Percentiles rank a stretch among this genome's conserved stretches.
These are phyloP conservation scores for Uncinocarpus reesii DNA, from an alignment of 2,329 filamentous ascomycete genomes.

Conservation along the genomic window DNA sequence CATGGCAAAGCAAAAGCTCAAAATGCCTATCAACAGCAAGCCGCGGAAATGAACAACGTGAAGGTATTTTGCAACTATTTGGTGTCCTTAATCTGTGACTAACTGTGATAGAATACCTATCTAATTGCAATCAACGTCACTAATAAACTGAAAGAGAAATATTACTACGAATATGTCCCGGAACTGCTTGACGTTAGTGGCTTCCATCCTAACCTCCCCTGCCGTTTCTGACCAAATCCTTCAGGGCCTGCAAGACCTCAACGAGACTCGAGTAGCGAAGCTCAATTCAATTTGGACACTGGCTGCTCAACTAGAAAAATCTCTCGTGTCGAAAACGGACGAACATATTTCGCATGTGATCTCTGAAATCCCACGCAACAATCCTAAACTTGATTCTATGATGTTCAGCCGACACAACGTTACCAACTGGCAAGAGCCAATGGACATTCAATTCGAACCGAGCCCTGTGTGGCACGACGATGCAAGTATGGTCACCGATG, in stretches of 20 bases:
- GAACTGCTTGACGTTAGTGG: conserved; percentile 71
- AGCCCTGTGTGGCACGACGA: conserved; percentile 97
- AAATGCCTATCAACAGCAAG: conserved; percentile 80
- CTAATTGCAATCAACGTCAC: conserved; percentile 91
- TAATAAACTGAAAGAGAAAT: conserved; percentile 94
- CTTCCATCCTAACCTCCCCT: neutral
- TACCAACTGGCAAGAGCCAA: conserved; percentile 68
- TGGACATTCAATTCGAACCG: conserved; percentile 78
- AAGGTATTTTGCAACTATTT: conserved; percentile 42
- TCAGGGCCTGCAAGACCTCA: conserved; percentile 73
- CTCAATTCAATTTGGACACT: conserved; percentile 78
- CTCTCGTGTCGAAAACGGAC: conserved; percentile 63
- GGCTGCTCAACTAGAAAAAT: conserved; percentile 68
- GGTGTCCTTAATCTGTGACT: conserved; percentile 20
- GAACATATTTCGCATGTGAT: conserved; percentile 62
- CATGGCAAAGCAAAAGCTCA: conserved; percentile 77
- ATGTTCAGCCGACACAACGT: conserved; percentile 97
- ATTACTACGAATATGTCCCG: conserved; percentile 93
- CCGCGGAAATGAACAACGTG: conserved; percentile 89
- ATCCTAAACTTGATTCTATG: conserved; percentile 82
- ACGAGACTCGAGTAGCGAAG: conserved; percentile 74
- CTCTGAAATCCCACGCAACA: conserved; percentile 75
- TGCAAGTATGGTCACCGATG: conserved; percentile 72
- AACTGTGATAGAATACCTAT: conserved; percentile 65
- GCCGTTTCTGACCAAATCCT: neutral